Base-by-base conservation (phyloP, 2,329 filamentous ascomycete species). In the Ophiostoma sp. region DNA sequence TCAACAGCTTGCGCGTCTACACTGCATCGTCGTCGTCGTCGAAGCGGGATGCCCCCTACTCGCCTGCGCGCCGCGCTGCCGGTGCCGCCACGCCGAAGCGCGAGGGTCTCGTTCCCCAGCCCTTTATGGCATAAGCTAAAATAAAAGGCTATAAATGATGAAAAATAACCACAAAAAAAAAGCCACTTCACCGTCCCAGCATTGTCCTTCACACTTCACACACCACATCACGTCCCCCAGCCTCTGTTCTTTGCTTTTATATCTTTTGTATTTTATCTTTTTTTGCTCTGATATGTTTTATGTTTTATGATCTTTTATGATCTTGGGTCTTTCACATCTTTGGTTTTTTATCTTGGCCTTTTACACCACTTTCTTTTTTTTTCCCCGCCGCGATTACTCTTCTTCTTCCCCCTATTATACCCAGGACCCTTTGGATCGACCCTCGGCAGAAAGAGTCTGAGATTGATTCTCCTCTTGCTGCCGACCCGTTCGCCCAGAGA, bases 1-100 rank as follows among this genome's bases (percentile, higher is more conserved):
- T 96, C 79, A 91, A 90, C 76, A 88, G 85, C 48, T 81, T 93
- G 76, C 88, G 86, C 79, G 86, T 92, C 17, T 93, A 85, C 77
- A 80, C 83, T 74, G 67, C 72, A 20, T 44, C 31, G 62, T 33
- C 44, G 67, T 68, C 41, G 64, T 67, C 44, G 31, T 68, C 41
- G 65, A 71, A 68, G 69, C 67, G 67, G n/a, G 36, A 33, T 23
- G 23, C 35, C 15, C 67, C 60, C 33, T 64, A n/a, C 33, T 36
- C 57, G 31, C 60, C 62, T 23, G 33, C 48, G 11, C 64, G 67
- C 65, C 31, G 54, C 20, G 27, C 27, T 31, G 52, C 35, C 48
- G 48, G 31, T n/a, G 41, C 52, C 20, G 20, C 23, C 13, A 10
- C 60, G 15, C 5, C 48, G 7, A 36, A 64, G 65, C 67, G 67